Conservation (phyloP, 1,284 basidiomycete genomes). For the Papiliotrema terrestris region DNA sequence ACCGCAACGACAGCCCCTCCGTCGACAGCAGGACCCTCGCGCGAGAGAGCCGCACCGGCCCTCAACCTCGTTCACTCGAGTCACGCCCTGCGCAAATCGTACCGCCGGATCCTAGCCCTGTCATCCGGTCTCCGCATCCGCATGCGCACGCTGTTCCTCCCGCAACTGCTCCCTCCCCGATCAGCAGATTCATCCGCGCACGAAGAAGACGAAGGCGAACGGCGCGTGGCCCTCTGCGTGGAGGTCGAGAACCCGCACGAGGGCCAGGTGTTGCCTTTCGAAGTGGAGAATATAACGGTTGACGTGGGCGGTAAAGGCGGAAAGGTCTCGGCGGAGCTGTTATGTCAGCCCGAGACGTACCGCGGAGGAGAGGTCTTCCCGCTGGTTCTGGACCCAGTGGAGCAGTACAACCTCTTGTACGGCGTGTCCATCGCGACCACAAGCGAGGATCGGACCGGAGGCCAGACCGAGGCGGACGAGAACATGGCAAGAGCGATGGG, state of each 20-base stretch:
- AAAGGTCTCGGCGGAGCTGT: constrained; percentile 53
- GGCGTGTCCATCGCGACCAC: constrained; percentile 57
- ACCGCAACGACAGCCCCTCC: constrained; percentile 2
- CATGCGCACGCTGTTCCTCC: constrained; percentile 83
- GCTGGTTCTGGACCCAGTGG: constrained; percentile 60
- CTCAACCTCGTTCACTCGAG: constrained; percentile 1
- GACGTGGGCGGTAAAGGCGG: constrained; percentile 71
- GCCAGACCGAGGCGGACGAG: constrained; percentile 6
- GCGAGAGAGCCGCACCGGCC: constrained; percentile 12
- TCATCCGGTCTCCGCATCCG: constrained; percentile 78
- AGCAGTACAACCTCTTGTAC: constrained; percentile 83
- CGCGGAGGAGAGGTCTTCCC: constrained; percentile 61
- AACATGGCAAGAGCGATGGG: constrained; percentile 22
- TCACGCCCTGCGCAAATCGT: constrained; percentile 73
- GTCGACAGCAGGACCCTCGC: constrained; percentile 16
- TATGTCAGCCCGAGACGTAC: constrained; percentile 45
- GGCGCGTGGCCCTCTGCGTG: constrained; percentile 77
- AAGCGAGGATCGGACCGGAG: constrained; percentile 5
- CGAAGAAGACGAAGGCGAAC: constrained; percentile 70
- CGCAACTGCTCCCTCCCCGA: constrained; percentile 59
- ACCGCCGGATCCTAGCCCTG: constrained; percentile 69
- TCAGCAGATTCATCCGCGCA: constrained; percentile 51
- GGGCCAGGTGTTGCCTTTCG: constrained; percentile 53
- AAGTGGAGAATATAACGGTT: constrained; percentile 68
- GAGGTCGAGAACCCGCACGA: constrained; percentile 64